Percentiles rank a stretch among this genome's conserved stretches.
These are phyloP conservation scores for Arthroderma sp. DNA, from an alignment of 2,329 filamentous ascomycete species.

Conservation along the genomic window DNA sequence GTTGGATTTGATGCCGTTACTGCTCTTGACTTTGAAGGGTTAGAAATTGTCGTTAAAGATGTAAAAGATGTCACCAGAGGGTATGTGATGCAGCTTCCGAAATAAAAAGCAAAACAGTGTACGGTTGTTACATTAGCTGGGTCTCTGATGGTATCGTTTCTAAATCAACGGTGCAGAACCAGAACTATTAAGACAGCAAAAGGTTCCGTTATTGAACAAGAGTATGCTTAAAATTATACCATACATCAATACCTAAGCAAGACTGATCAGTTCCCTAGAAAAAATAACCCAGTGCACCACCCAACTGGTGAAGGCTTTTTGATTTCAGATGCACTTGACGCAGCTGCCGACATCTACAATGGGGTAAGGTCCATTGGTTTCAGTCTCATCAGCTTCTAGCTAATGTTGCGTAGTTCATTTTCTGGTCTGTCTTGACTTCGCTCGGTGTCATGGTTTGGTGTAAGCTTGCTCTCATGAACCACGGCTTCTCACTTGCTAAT, in stretches of 20 bases:
- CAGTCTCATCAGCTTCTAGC: constrained; percentile 7
- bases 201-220: constrained; percentile 50
- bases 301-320: constrained; percentile 61
- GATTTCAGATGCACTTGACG: constrained; percentile 62
- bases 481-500: constrained; percentile 12
- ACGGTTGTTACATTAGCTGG: constrained; percentile 27
- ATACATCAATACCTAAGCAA: too few relatives aligned
- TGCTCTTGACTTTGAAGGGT: constrained; percentile 74
- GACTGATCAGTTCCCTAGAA: constrained; percentile 39
- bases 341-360: constrained; percentile 78
- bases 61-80: constrained; percentile 84
- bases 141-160: constrained; percentile 23
- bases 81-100: constrained; percentile 96
- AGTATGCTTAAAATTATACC: constrained; percentile 42
- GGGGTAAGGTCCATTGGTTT: constrained; percentile 46
- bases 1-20: constrained; percentile 95
- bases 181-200: constrained; percentile 38
- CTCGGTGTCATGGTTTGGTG: constrained; percentile 87
- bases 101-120: constrained; percentile 47
- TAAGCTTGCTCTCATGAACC: constrained; percentile 37
- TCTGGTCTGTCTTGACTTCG: constrained; percentile 89
- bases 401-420: constrained; percentile 55
- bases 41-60: constrained; percentile 81
- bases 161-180: constrained; percentile 20
- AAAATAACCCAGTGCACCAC: constrained; percentile 58